phyloP scores from a whole-genome alignment of 2,329 filamentous ascomycete species.

The Aspergillus ruber region DNA sequence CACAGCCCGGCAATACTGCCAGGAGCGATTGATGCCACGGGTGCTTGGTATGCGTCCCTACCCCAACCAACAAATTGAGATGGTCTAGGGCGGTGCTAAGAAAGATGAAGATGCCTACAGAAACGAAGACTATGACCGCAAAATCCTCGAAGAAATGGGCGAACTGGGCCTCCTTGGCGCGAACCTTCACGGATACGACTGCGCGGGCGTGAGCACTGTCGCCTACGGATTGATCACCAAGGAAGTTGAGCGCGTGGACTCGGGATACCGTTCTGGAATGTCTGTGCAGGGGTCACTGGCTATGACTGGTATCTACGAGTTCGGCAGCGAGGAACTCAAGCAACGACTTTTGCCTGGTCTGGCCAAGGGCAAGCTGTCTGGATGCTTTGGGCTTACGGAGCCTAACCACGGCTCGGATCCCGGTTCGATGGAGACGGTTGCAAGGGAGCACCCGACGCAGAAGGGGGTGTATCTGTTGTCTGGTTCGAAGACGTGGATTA shows the following conservation, averaged over 20 bases:
- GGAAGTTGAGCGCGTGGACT: constrained; percentile 85
- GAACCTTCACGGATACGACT: constrained; percentile 80
- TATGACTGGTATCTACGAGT: constrained; percentile 87
- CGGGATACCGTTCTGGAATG: constrained; percentile 86
- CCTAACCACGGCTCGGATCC: constrained; percentile 91
- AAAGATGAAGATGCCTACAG: constrained; percentile 65
- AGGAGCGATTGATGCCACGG: constrained; percentile 77
- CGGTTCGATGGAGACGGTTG: constrained; percentile 80
- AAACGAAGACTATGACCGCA: constrained; percentile 77
- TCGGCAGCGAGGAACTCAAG: constrained; percentile 80
- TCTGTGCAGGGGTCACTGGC: constrained; percentile 88
- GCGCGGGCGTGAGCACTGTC: constrained; percentile 79
- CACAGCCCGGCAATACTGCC: constrained; percentile 88
- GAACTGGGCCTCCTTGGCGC: constrained; percentile 82
- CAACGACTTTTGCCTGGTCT: constrained; percentile 73
- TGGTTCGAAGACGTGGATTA: constrained; percentile 91
- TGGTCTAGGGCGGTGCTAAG: too few species aligned
- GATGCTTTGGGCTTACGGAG: constrained; percentile 85
- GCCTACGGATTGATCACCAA: constrained; percentile 85
- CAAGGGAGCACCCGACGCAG: constrained; percentile 77
- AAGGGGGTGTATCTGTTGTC: constrained; percentile 73
- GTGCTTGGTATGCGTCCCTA: constrained; percentile 64
- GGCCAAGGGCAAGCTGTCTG: constrained; percentile 74
- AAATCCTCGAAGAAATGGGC: constrained; percentile 86
- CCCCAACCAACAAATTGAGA: too few species aligned